phyloP scores from a whole-genome alignment of 257 asterid genomes.

The Primulina eburnea region DNA sequence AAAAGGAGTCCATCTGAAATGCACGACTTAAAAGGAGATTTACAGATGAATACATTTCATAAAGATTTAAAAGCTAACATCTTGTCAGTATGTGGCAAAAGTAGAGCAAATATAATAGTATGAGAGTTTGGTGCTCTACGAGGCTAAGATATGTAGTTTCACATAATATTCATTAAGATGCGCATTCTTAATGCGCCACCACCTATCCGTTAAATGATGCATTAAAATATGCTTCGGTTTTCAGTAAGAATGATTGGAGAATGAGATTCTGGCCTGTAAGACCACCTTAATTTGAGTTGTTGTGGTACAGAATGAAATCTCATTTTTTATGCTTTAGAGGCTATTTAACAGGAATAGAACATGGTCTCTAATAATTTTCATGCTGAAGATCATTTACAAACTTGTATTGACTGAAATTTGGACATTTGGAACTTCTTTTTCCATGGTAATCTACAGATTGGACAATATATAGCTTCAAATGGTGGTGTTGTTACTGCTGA shows the following conservation, averaged over 20 bases:
- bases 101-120: neutral
- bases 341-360: neutral
- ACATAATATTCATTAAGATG: neutral
- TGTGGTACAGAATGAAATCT: neutral
- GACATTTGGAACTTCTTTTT: neutral
- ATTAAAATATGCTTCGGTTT: neutral
- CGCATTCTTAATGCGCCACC: neutral
- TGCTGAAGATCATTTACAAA: neutral
- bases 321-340: neutral
- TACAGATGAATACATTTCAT: neutral
- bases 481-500: conserved; percentile 98
- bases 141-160: neutral
- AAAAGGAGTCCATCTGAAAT: neutral
- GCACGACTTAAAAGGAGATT: neutral
- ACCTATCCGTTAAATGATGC: neutral
- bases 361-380: neutral
- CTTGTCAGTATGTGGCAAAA: neutral
- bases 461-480: conserved; percentile 82
- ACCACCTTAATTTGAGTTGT: neutral
- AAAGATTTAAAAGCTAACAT: neutral
- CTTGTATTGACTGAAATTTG: neutral
- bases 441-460: conserved; percentile 56
- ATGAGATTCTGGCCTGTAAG: neutral
- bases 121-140: neutral
- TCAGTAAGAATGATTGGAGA: neutral